These are phyloP conservation scores for Stagonosporopsis rhizophila DNA, from an alignment of 2,329 filamentous ascomycete species.

Conservation along the genomic window DNA sequence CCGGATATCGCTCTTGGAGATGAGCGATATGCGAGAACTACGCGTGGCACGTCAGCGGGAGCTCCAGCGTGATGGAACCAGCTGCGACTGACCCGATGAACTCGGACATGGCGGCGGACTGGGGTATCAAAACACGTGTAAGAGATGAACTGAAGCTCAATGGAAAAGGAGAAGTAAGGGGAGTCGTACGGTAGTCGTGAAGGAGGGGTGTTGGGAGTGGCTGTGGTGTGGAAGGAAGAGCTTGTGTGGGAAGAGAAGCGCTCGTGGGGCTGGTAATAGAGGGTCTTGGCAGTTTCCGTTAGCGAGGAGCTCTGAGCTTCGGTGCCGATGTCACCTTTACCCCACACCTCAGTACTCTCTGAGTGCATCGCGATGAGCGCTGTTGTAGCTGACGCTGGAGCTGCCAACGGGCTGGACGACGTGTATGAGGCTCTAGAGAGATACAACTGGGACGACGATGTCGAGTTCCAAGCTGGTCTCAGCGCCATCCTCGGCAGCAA, in stretches of 20 bases:
- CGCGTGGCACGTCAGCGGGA: constrained; percentile 44
- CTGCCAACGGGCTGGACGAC: constrained; percentile 31
- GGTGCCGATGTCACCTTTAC: constrained; percentile 25
- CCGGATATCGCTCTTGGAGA: constrained; percentile 97
- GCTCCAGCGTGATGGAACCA: constrained; percentile 45
- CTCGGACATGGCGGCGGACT: constrained; percentile 60
- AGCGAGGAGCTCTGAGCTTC: constrained; percentile 19
- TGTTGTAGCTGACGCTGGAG: constrained; percentile 18
- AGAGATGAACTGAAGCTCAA: constrained; percentile 30
- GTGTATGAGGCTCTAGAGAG: constrained; percentile 68
- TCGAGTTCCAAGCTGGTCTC: constrained; percentile 72
- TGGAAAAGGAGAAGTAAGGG: constrained; percentile 32
- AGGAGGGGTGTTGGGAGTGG: constrained; percentile 23
- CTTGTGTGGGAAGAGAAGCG: constrained; percentile 26
- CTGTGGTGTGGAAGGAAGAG: constrained; percentile 27
- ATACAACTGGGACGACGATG: constrained; percentile 73
- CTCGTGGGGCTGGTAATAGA: constrained; percentile 24
- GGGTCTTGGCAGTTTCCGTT: constrained; percentile 27
- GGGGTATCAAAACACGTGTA: constrained; percentile 37
- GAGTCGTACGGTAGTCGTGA: constrained; percentile 18
- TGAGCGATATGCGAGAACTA: constrained; percentile 92
- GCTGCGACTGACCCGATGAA: constrained; percentile 63
- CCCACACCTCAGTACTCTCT: constrained; percentile 28
- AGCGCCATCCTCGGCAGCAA: constrained; percentile 68
- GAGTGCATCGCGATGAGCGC: constrained; percentile 12